phyloP scores from a whole-genome alignment of 306 rosid genomes.

The Delonix regia region DNA sequence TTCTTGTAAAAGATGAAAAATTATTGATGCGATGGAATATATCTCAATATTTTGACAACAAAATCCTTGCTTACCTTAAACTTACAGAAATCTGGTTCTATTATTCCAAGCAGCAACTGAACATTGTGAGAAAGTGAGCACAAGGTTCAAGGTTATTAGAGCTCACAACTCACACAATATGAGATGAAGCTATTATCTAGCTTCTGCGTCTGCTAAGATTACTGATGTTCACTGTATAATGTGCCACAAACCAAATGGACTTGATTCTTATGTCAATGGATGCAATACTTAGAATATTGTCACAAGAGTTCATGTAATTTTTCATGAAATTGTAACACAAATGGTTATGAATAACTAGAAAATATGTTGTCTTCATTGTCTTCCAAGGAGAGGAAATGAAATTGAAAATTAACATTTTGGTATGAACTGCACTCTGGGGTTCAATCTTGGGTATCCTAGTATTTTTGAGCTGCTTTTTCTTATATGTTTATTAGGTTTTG shows the following conservation, averaged over 20 bases:
- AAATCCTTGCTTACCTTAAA: not conserved
- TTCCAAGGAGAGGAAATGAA: not conserved
- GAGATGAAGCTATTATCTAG: not conserved
- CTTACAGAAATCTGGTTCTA: not conserved
- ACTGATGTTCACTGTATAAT: not conserved
- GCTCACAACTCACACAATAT: not conserved
- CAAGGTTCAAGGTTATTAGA: not conserved
- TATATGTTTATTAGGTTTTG: not conserved
- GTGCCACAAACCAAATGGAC: not conserved
- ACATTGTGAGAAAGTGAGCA: not conserved
- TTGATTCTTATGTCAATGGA: not conserved
- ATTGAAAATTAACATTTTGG: not conserved
- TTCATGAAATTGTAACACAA: not conserved
- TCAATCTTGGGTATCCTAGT: not conserved
- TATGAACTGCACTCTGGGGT: not conserved
- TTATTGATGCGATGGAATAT: not conserved
- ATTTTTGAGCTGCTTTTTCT: conserved; percentile 4
- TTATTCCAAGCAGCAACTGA: not conserved
- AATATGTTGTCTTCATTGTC: not conserved
- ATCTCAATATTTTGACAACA: not conserved
- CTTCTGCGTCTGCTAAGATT: not conserved
- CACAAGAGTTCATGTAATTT: not conserved
- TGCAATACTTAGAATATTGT: not conserved
- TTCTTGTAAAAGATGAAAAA: not conserved
- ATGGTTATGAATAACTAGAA: not conserved